Evolutionary conservation across 345 rosid genomes (phyloP), one percentile per base, ranked within the genome.

Genomic region (Gossypium longicalyx): DNA sequence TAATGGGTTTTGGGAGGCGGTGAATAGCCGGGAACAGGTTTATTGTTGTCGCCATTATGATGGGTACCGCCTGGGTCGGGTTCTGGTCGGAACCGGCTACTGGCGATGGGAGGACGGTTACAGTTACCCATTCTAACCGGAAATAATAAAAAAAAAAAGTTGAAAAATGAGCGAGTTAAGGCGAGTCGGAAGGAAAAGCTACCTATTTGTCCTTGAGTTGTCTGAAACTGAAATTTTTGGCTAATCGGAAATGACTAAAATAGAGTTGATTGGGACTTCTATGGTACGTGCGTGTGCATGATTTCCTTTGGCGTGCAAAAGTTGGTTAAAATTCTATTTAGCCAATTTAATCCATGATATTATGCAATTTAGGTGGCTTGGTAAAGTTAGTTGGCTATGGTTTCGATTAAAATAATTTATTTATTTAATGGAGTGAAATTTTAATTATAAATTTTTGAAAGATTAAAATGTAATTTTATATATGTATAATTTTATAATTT

Each of bases 81-180:
- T 27, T 25, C 63, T 58, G 68, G 63, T 38, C 76, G 69, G 45
- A 73, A 27, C 23, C 61, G 71, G 29, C 44, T 44, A 20, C 20
- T 27, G 71, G 69, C 3, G 71, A 86, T 54, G 41, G 87, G 81
- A 9, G 80, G 71, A 78, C 87, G 82, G 80, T 72, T 85, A 69
- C 91, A 83, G 83, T 82, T 87, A 29, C 93, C 93, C 93, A 89
- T 89, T 19, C 12, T 41, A 58, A 19, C 25, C 20, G 12, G 4
- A 56, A 20, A 57, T 19, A 76, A 79, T 72, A 61, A 76, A 38
- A 13, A 78, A 79, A 74, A 66, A 76, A 38, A 57, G 45, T 11
- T 47, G 73, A 68, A 69, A 56, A 74, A 19, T 45, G 49, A 41
- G 23, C 60, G 23, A 23, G 75, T 57, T 23, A 34, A 56, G 44